Conservation (phyloP, 1,139 yeast species). For the Debaryomyces robertsiae region DNA sequence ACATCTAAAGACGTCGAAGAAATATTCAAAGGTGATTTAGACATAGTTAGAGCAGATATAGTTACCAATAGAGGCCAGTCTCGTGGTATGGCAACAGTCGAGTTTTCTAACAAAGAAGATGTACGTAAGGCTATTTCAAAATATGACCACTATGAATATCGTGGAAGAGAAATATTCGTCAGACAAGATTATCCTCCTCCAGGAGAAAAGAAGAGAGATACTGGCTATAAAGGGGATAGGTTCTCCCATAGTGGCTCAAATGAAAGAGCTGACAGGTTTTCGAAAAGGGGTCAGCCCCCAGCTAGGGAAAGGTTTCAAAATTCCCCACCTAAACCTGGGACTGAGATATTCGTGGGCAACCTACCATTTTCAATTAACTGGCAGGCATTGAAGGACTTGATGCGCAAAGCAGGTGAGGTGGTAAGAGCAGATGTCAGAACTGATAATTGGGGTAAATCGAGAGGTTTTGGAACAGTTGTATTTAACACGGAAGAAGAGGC, state of each 20-base stretch:
- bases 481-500: conserved; percentile 64
- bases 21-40: conserved; percentile 64
- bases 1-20: conserved; percentile 62
- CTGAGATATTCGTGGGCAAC: conserved; percentile 80
- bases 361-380: conserved; percentile 79
- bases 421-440: conserved; percentile 77
- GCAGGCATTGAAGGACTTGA: conserved; percentile 85
- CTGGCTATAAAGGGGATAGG: conserved; percentile 13
- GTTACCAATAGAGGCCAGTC: conserved; percentile 82
- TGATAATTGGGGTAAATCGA: conserved; percentile 73
- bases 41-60: conserved; percentile 82
- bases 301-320: conserved; percentile 19
- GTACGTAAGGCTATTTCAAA: conserved; percentile 75
- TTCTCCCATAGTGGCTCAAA: conserved; percentile 15
- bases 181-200: conserved; percentile 90
- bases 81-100: conserved; percentile 93
- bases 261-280: conserved; percentile 18
- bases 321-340: conserved; percentile 43
- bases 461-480: conserved; percentile 83
- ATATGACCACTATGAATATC: conserved; percentile 65
- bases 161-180: conserved; percentile 85
- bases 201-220: conserved; percentile 35
- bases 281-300: conserved; percentile 15
- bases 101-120: conserved; percentile 66
- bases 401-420: conserved; percentile 75